These are phyloP conservation scores for Nannizzia gypsea DNA, from an alignment of 2,329 filamentous ascomycete species.

Conservation along the genomic window DNA sequence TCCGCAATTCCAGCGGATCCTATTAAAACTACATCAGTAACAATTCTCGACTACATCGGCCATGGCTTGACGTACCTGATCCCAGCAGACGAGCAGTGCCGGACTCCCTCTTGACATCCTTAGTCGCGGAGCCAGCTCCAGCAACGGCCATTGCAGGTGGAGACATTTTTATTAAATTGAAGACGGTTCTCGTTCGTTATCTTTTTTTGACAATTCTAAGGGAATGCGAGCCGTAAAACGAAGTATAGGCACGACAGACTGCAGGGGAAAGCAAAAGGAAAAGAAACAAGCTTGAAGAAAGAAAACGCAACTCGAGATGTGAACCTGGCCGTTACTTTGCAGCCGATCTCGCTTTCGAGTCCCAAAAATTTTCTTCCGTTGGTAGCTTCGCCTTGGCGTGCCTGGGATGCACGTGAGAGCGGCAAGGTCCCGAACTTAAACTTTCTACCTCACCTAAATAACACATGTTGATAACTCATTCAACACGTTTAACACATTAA, in stretches of 20 bases:
- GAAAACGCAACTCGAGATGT: background rate
- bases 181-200: background rate
- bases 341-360: background rate
- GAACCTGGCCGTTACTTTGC: background rate
- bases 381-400: background rate
- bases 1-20: slow-evolving; percentile 89
- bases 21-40: slow-evolving; percentile 30
- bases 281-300: background rate
- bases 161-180: background rate
- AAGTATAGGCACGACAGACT: background rate
- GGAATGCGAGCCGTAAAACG: background rate
- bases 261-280: background rate
- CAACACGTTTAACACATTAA: background rate
- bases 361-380: background rate
- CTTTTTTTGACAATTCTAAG: background rate
- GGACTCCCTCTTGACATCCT: slow-evolving; percentile 71
- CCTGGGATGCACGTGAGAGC: background rate
- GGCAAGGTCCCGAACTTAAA: background rate
- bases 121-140: slow-evolving; percentile 38
- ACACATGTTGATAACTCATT: too few relatives aligned
- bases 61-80: slow-evolving; percentile 53
- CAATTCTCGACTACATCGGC: slow-evolving; percentile 3
- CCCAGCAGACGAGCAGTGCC: slow-evolving; percentile 77
- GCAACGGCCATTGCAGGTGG: slow-evolving; percentile 36
- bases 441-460: background rate